Conservation (phyloP, 2,329 filamentous ascomycete genomes). For the Microcyclospora pomicola region DNA sequence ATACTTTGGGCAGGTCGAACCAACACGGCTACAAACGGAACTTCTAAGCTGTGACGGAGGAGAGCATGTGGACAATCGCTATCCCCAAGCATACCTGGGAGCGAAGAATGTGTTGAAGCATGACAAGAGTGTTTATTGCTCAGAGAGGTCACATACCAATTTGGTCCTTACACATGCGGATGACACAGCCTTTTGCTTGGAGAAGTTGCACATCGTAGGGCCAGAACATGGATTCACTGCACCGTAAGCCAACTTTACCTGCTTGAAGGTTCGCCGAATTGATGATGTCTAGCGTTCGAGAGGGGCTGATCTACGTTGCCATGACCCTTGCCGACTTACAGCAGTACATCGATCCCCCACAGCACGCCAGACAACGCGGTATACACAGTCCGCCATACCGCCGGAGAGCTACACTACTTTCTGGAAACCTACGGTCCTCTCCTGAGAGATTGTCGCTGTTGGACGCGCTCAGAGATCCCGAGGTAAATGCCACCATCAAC, state of each 20-base stretch:
- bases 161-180: conserved; percentile 72
- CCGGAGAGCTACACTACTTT: conserved; percentile 2
- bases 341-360: conserved; percentile 24
- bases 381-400: conserved; percentile 15
- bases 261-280: not conserved
- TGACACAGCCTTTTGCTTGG: conserved; percentile 64
- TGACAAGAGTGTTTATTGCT: conserved; percentile 79
- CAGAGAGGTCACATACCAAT: conserved; percentile 75
- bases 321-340: conserved; percentile 72
- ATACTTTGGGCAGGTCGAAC: conserved; percentile 72
- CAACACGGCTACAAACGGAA: conserved; percentile 71
- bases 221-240: conserved; percentile 70
- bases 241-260: conserved; percentile 47
- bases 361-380: conserved; percentile 12
- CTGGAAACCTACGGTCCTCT: conserved; percentile 9
- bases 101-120: conserved; percentile 73
- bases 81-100: conserved; percentile 40
- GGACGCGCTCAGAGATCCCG: conserved; percentile 19
- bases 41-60: conserved; percentile 83
- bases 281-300: conserved; percentile 54
- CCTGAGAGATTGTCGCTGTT: conserved; percentile 18
- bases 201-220: conserved; percentile 77
- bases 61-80: conserved; percentile 38
- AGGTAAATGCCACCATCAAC: conserved; percentile 11
- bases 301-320: conserved; percentile 82